Base-by-base conservation (phyloP, 2,329 filamentous ascomycete genomes). In the Ceratocystis eucalypticola region DNA sequence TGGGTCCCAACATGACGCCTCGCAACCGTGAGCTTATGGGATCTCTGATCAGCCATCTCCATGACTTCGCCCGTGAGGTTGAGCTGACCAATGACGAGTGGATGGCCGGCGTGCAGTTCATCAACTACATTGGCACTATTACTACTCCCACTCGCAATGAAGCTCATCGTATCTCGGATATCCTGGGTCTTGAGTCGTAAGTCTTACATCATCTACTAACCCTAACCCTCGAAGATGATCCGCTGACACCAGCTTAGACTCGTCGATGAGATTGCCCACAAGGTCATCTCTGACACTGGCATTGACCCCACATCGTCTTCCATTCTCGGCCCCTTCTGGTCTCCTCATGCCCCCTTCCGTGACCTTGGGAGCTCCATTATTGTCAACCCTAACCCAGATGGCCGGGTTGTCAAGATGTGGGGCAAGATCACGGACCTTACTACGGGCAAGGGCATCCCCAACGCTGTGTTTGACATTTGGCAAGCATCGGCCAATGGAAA, bases 261-360 rank as follows among this genome's bases (percentile, higher is more conserved):
- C 65, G 83, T 86, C 68, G 85, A 87, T 66, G 85, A 88, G 71
- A 87, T 87, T 70, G 82, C 83, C 69, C 82, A 86, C 78, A 83
- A 81, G 73, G 78, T 84, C 74, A 77, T 85, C 72, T 83, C 84
- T 70, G 83, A 88, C 67, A 80, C 81, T 66, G 79, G 80, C 72
- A 76, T 83, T 69, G 78, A 81, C 68, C 86, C 87, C 61, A 90
- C 88, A n/a, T 88, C 86, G 2, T 88, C 86, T 69, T 82, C 87
- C 68, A 91, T 91, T 72, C 84, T 91, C 68, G 88, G 88, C 1
- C 88, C 88, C 70, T 90, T 91, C 80, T 91, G 87, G 87, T 87
- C 84, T 10, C 87, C 87, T 71, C 80, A 89, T 71, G 85, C 88
- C 1, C 87, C 88, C 41, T 89, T 88, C 82, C 84, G 87, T 59